Percentiles rank a stretch among this genome's conserved stretches.
Conservation (phyloP, 2,329 filamentous ascomycete species). For the Epichloe festucae region DNA sequence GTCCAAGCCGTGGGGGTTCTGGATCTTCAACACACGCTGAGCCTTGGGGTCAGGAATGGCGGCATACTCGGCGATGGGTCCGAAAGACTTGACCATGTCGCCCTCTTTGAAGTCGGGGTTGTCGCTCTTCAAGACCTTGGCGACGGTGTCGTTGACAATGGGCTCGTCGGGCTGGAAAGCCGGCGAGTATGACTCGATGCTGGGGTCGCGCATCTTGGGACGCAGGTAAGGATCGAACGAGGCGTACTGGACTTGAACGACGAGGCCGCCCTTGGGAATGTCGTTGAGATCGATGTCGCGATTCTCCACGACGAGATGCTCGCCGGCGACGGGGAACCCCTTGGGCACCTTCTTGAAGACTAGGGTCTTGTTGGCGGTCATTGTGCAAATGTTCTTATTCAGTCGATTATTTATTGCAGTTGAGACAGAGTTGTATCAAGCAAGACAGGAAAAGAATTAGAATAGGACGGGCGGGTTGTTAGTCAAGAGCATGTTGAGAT, state of each 20-base stretch:
- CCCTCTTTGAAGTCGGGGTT: constrained; percentile 48
- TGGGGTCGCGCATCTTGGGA: constrained; percentile 57
- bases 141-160: constrained; percentile 50
- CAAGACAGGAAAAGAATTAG: not conserved
- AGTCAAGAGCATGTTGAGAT: not conserved
- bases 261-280: constrained; percentile 47
- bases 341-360: constrained; percentile 59
- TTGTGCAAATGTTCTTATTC: constrained; percentile 7
- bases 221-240: constrained; percentile 81
- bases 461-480: not conserved
- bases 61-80: constrained; percentile 59
- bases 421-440: not conserved
- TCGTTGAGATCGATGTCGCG: constrained; percentile 53
- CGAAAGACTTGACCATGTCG: constrained; percentile 46
- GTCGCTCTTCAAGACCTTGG: constrained; percentile 59
- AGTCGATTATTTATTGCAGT: no score
- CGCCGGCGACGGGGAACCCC: constrained; percentile 53
- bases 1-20: constrained; percentile 59
- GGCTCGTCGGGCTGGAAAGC: constrained; percentile 46
- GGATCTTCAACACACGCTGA: constrained; percentile 37
- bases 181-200: constrained; percentile 44
- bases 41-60: constrained; percentile 33
- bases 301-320: constrained; percentile 56
- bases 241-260: constrained; percentile 59
- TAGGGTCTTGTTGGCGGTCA: constrained; percentile 54